phyloP scores from a whole-genome alignment of 306 rosid genomes.

The Dalbergia cultrata region DNA sequence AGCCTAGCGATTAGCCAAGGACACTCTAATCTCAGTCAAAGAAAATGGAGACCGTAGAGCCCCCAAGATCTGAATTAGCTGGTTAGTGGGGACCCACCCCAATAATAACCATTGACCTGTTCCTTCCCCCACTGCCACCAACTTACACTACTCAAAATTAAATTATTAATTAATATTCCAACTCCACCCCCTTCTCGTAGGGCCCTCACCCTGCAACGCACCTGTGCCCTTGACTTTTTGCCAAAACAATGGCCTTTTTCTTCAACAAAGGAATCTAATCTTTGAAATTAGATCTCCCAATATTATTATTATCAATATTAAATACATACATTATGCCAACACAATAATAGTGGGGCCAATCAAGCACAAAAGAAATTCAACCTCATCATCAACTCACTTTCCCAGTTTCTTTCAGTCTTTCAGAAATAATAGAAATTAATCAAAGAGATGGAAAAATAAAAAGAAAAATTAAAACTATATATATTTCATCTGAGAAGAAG shows the following conservation, averaged over 20 bases:
- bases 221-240: conserved; percentile 47
- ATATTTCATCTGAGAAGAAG: conserved; percentile 24
- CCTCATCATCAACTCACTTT: not conserved
- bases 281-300: conserved; percentile 44
- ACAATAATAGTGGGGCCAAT: not conserved
- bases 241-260: not conserved
- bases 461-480: not conserved
- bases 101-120: conserved; percentile 42
- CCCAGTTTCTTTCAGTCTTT: not conserved
- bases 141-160: not conserved
- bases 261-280: conserved; percentile 52
- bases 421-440: not conserved
- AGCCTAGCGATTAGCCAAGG: not conserved
- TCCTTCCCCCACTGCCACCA: not conserved
- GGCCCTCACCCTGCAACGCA: not conserved
- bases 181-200: conserved; percentile 7
- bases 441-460: not conserved
- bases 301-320: conserved; percentile 32
- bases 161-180: conserved; percentile 21
- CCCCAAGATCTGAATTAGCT: conserved; percentile 19
- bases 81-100: conserved; percentile 14
- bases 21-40: conserved; percentile 20
- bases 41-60: not conserved
- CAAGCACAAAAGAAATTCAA: not conserved
- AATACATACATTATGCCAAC: not conserved